A percentile compares a stretch with the other conserved stretches of the same genome.
phyloP scores from a whole-genome alignment of 2,329 filamentous ascomycete species.

The Phialocephala subalpina region DNA sequence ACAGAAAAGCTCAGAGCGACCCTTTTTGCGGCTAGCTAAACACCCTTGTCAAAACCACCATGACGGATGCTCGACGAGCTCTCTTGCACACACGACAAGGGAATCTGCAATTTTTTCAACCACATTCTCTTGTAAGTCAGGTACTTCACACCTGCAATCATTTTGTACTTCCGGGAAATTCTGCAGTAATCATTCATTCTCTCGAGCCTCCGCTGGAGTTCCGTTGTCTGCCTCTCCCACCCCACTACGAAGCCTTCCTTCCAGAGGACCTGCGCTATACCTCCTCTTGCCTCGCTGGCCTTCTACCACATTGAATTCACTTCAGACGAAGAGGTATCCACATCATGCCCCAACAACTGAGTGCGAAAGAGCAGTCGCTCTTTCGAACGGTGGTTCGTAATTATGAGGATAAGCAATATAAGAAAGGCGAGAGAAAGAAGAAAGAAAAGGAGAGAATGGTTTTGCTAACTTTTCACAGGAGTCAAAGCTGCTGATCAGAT shows the following conservation, averaged over 20 bases:
- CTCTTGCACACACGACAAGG: conserved; percentile 9
- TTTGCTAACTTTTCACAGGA: conserved; percentile 56
- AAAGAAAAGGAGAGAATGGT: too few relatives aligned
- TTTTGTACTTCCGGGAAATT: neutral
- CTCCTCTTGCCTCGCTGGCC: neutral
- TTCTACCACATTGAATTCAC: neutral
- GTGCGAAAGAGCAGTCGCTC: conserved; percentile 89
- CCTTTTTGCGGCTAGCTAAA: neutral
- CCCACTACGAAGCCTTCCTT: conserved; percentile 6
- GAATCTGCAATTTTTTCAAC: neutral
- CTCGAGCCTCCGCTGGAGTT: neutral
- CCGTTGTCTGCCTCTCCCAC: neutral
- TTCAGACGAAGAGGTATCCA: neutral
- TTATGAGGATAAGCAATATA: conserved; percentile 99
- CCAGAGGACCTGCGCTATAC: neutral
- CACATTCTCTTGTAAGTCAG: conserved; percentile 8
- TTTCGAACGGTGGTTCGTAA: conserved; percentile 94
- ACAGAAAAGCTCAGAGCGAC: conserved; percentile 7
- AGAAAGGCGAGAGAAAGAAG: too few relatives aligned
- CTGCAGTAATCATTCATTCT: neutral
- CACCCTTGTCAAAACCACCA: neutral
- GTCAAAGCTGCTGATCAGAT: conserved; percentile 97
- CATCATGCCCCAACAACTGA: conserved; percentile 75
- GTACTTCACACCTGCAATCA: neutral
- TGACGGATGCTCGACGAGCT: conserved; percentile 10